Base-by-base conservation (phyloP, 805 yeast species). In the Torulaspora gathmanii region DNA sequence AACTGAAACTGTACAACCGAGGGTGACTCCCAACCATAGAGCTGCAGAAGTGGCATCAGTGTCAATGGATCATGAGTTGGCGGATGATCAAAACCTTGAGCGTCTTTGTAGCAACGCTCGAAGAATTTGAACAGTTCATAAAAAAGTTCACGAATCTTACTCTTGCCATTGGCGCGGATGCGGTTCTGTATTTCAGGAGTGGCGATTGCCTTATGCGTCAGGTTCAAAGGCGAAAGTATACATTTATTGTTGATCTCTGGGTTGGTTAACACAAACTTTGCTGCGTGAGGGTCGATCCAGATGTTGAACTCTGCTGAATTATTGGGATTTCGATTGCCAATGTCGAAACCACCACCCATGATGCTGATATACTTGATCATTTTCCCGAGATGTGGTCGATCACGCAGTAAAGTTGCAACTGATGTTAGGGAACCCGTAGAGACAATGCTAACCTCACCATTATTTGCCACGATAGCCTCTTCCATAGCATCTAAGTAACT, bases 21-120 rank as follows among this genome's bases (percentile, higher is more conserved):
- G 42, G 44, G 44, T 20, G 45, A 58, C 58, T 40, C 69, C 47
- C 56, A 52, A 1, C 52, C 55, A 44, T 60, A 61, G 40, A 78
- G 60, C 16, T 78, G 76, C 41, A 86, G 61, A 29, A 86, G 56
- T 0, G 79, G 79, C 42, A 75, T 77, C 9, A 84, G 68, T 0
- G 95, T 85, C 41, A 85, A 68, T 1, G 93, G 91, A 61, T 86
- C 95, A 63, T 87, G 95, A 1, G 86, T 72, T 1, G 89, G 87
- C 4, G 93, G 89, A 4, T 59, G 48, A 20, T 50, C 49, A 60
- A 77, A 69, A 3, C 73, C 73, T 50, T 71, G 73, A 33, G 62
- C 56, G 20, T 67, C 65, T 31, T 67, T 67, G 57, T 75, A 73
- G 8, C 77, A 53, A 19, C 67, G 65, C 10, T 75, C 72, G 57